A percentile compares a stretch with the other conserved stretches of the same genome.
These are phyloP conservation scores for Fusarium tupiense DNA, from an alignment of 2,329 filamentous ascomycete species.

Conservation along the genomic window DNA sequence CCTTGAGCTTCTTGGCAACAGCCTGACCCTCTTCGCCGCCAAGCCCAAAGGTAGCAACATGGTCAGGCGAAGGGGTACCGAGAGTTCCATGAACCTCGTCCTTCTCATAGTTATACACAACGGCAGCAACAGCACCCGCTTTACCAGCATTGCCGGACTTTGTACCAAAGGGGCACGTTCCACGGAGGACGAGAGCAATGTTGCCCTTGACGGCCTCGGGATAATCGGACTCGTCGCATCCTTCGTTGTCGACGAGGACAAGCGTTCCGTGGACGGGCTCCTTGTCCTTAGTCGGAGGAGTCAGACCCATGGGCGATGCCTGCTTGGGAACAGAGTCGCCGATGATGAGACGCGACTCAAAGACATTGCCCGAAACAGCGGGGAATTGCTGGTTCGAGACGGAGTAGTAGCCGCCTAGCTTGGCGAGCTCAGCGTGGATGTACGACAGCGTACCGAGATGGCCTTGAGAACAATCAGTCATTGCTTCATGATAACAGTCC, in stretches of 20 bases:
- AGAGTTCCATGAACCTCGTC: conserved; percentile 74
- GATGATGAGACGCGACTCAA: conserved; percentile 66
- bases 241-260: conserved; percentile 68
- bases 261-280: conserved; percentile 69
- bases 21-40: conserved; percentile 67
- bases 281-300: conserved; percentile 69
- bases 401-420: conserved; percentile 69
- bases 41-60: conserved; percentile 76
- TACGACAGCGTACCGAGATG: conserved; percentile 73
- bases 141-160: conserved; percentile 75
- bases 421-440: conserved; percentile 64
- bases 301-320: conserved; percentile 70
- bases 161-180: conserved; percentile 74
- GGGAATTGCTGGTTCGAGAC: conserved; percentile 72
- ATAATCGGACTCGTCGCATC: conserved; percentile 73
- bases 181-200: conserved; percentile 77
- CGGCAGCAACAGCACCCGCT: conserved; percentile 74
- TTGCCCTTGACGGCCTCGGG: conserved; percentile 66
- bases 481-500: not conserved
- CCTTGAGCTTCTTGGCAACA: conserved; percentile 63
- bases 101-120: conserved; percentile 78
- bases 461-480: conserved; percentile 52
- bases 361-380: conserved; percentile 68
- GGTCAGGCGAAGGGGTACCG: conserved; percentile 65
- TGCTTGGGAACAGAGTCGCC: conserved; percentile 61